Conservation (phyloP, 805 yeast species). For the Starmerella ratchasimensis region DNA sequence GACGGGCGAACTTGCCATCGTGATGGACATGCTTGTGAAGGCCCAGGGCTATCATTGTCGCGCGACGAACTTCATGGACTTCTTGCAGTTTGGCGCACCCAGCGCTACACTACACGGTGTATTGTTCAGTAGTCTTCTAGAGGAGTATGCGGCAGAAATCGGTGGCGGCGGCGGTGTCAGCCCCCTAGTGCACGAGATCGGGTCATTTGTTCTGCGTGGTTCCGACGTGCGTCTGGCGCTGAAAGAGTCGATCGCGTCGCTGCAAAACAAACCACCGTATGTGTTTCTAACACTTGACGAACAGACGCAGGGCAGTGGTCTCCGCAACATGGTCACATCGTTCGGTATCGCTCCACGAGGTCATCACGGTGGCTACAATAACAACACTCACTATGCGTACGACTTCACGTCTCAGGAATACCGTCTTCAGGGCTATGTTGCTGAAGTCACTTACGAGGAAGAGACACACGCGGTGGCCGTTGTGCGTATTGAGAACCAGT, state of each 20-base stretch:
- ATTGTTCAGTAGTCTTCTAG: background rate
- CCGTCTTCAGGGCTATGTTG: constrained; percentile 26
- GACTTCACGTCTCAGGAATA: constrained; percentile 17
- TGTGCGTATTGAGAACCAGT: constrained; percentile 26
- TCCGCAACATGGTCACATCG: background rate
- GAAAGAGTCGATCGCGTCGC: constrained; percentile 28
- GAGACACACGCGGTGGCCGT: constrained; percentile 28
- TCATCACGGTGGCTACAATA: constrained; percentile 6
- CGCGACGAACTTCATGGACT: constrained; percentile 60
- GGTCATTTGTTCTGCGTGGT: too few relatives aligned
- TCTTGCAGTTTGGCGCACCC: constrained; percentile 27
- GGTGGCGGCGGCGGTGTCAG: background rate
- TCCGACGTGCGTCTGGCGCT: background rate
- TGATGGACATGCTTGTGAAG: constrained; percentile 81
- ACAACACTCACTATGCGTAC: background rate
- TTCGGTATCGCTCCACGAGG: constrained; percentile 1
- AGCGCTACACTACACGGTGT: constrained; percentile 1
- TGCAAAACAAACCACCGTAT: constrained; percentile 39
- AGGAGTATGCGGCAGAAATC: constrained; percentile 4
- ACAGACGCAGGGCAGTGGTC: background rate
- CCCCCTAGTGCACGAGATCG: too few relatives aligned
- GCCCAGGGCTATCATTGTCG: constrained; percentile 68
- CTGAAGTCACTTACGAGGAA: constrained; percentile 24
- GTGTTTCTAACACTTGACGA: constrained; percentile 23
- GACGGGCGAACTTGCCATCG: constrained; percentile 70